phyloP scores from a whole-genome alignment of 2,329 filamentous ascomycete species.

The Aspergillus awamori region DNA sequence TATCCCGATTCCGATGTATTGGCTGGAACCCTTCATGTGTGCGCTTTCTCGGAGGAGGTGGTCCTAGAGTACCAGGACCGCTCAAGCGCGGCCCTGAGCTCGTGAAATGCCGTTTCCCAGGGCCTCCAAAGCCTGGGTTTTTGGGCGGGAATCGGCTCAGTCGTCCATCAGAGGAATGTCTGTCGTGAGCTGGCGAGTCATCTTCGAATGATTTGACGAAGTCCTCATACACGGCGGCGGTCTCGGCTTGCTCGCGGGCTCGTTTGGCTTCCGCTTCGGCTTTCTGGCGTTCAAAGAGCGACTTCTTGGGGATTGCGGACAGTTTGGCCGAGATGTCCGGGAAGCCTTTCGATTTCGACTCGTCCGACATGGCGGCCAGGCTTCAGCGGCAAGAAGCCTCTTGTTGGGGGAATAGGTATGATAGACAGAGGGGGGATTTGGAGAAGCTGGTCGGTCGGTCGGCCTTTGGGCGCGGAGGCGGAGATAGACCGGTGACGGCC shows the following conservation, averaged over 20 bases:
- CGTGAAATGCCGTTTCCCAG: conserved; percentile 65
- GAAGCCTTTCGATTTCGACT: conserved; percentile 53
- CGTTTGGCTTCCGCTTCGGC: conserved; percentile 89
- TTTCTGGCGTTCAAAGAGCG: conserved; percentile 83
- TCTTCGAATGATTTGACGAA: conserved; percentile 74
- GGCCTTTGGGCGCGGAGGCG: conserved; percentile 4
- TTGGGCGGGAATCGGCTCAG: conserved; percentile 35
- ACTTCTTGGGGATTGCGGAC: conserved; percentile 78
- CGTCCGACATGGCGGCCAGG: conserved; percentile 40
- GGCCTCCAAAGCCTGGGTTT: conserved; percentile 40
- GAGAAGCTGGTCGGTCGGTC: conserved; percentile 8
- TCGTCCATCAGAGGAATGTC: conserved; percentile 28
- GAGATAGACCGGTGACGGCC: background rate
- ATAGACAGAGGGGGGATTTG: background rate
- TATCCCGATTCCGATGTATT: conserved; percentile 44
- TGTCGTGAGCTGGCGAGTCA: conserved; percentile 33
- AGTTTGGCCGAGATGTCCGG: conserved; percentile 77
- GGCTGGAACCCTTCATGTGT: conserved; percentile 46
- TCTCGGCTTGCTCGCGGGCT: conserved; percentile 80
- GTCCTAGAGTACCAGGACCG: conserved; percentile 54
- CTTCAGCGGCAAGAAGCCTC: conserved; percentile 28
- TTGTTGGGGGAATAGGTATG: conserved; percentile 9
- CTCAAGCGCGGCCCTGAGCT: conserved; percentile 49
- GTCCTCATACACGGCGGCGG: conserved; percentile 80
- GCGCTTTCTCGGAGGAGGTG: conserved; percentile 47